These are phyloP conservation scores for Colletotrichum costaricense DNA, from an alignment of 2,329 filamentous ascomycete genomes.

Conservation along the genomic window DNA sequence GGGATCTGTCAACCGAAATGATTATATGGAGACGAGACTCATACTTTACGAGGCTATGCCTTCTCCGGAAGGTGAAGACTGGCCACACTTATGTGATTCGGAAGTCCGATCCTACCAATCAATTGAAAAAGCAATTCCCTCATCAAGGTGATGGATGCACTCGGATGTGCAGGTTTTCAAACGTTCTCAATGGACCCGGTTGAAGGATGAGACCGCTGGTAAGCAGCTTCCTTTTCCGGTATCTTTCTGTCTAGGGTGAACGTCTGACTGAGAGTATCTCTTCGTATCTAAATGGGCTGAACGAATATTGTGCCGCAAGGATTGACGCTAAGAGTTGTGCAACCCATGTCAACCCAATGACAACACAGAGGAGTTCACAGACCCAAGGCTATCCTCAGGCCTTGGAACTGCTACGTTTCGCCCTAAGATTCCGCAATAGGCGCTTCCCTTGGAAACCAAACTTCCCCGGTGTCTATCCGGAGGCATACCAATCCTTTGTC, in stretches of 20 bases:
- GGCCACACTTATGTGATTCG: background rate
- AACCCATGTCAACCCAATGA: background rate
- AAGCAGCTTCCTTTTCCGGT: constrained; percentile 12
- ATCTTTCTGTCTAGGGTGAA: background rate
- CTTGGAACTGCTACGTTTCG: background rate
- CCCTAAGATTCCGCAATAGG: background rate
- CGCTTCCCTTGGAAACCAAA: background rate
- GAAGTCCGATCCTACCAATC: constrained; percentile 14
- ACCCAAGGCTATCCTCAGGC: background rate
- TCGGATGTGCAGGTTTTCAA: background rate
- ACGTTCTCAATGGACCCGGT: background rate
- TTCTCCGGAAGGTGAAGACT: background rate
- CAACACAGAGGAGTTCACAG: background rate
- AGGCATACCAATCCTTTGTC: background rate
- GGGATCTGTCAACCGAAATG: background rate
- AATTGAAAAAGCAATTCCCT: background rate
- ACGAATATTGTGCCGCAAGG: background rate
- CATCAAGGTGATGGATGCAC: background rate
- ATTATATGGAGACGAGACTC: background rate
- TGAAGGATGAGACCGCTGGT: constrained; percentile 9
- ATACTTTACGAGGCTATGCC: background rate
- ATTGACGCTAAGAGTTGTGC: constrained; percentile 12
- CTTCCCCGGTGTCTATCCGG: background rate
- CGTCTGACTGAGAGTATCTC: background rate
- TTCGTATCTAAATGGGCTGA: background rate